Conservation (phyloP, 805 yeast species). For the Sugiyamaella qingdaonensis region DNA sequence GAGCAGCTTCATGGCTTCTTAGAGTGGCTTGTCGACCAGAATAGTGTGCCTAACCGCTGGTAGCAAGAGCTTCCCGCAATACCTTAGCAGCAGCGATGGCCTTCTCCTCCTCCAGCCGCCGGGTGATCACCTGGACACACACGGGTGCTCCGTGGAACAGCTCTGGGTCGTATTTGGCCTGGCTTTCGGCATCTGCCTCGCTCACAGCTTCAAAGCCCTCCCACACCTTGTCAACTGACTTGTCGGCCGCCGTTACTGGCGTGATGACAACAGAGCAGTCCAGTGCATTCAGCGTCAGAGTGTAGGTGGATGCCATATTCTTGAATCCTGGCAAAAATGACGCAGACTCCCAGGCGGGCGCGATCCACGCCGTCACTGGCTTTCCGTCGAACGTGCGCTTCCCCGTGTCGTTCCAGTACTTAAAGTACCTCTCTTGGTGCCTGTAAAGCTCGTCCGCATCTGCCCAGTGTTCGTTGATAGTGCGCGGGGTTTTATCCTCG, state of each 20-base stretch:
- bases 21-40: too few relatives aligned
- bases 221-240: constrained; percentile 38
- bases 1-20: too few relatives aligned
- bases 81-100: constrained; percentile 35
- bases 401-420: constrained; percentile 37
- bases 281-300: constrained; percentile 17
- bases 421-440: constrained; percentile 36
- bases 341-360: constrained; percentile 17
- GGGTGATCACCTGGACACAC: constrained; percentile 50
- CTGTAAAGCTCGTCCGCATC: constrained; percentile 12
- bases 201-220: constrained; percentile 2
- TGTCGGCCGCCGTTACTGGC: constrained; percentile 30
- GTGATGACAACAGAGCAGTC: constrained; percentile 20
- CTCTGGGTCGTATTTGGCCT: constrained; percentile 43
- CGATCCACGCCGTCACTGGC: constrained; percentile 15
- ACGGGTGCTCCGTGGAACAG: constrained; percentile 51
- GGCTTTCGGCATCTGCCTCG: constrained; percentile 1
- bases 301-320: constrained; percentile 48
- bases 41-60: too few relatives aligned
- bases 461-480: constrained; percentile 12
- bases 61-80: constrained; percentile 9
- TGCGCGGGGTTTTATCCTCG: neutral
- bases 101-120: constrained; percentile 57
- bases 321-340: constrained; percentile 9
- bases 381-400: constrained; percentile 5